phyloP scores from a whole-genome alignment of 306 rosid species.

The Vigna unguiculata region DNA sequence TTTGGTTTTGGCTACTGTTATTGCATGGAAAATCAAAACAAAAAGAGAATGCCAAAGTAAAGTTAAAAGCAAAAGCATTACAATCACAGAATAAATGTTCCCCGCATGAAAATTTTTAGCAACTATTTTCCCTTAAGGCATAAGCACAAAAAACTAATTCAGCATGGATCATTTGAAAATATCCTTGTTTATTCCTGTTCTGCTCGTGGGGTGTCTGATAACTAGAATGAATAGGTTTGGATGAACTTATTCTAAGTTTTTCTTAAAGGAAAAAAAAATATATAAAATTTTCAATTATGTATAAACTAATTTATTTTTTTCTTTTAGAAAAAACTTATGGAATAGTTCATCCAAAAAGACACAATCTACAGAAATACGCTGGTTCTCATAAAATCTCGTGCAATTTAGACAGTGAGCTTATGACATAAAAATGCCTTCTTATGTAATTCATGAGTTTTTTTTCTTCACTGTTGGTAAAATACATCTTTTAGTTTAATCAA shows the following conservation, averaged over 20 bases:
- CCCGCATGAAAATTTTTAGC: not conserved
- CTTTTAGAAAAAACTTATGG: too few species aligned
- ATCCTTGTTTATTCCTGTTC: slow-evolving; percentile 15
- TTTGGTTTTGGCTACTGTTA: slow-evolving; percentile 9
- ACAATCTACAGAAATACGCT: not conserved
- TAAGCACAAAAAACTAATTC: slow-evolving; percentile 2
- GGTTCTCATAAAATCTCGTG: slow-evolving; percentile 2
- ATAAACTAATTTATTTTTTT: too few species aligned
- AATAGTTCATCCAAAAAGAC: too few species aligned
- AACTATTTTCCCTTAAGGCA: not conserved
- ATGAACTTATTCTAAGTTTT: too few species aligned
- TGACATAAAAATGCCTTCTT: too few species aligned
- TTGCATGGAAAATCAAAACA: slow-evolving; percentile 28
- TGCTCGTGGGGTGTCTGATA: slow-evolving; percentile 2
- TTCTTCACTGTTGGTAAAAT: too few species aligned
- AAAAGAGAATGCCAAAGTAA: not conserved
- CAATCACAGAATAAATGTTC: slow-evolving; percentile 30
- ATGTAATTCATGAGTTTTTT: too few species aligned
- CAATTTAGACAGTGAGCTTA: too few species aligned
- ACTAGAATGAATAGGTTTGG: not conserved
- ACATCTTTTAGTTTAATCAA: too few species aligned
- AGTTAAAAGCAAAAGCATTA: slow-evolving; percentile 35
- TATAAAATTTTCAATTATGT: too few species aligned
- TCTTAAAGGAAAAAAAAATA: too few species aligned
- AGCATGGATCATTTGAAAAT: slow-evolving; percentile 17